phyloP scores from a whole-genome alignment of 495 filamentous ascomycete genomes.

The Penicillium alfredii region DNA sequence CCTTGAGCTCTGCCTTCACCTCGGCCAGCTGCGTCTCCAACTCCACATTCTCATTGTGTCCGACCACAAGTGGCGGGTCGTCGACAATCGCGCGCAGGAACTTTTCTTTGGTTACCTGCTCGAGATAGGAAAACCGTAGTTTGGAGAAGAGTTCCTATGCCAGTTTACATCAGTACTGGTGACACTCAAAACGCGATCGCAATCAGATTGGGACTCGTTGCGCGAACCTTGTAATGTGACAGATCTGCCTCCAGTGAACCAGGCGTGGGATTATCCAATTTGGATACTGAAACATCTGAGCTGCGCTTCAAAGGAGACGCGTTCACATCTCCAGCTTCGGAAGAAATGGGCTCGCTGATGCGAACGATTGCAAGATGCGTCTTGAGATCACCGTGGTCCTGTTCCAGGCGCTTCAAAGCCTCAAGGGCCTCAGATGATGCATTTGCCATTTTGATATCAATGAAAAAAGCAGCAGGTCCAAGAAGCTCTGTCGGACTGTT shows the following conservation, averaged over 20 bases:
- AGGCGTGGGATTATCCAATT: conserved; percentile 64
- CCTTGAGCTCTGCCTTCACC: conserved; percentile 70
- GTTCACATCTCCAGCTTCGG: conserved; percentile 29
- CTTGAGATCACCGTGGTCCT: conserved; percentile 44
- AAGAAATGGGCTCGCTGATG: conserved; percentile 67
- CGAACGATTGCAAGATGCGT: conserved; percentile 62
- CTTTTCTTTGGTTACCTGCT: conserved; percentile 92
- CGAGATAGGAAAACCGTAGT: conserved; percentile 79
- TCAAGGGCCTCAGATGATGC: conserved; percentile 27
- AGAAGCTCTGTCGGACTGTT: no score
- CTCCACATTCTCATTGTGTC: conserved; percentile 73
- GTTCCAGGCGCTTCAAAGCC: conserved; percentile 35
- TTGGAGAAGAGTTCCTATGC: conserved; percentile 83
- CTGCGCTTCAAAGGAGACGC: conserved; percentile 44
- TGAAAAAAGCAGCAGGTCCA: no score
- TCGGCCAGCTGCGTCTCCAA: conserved; percentile 64
- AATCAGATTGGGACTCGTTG: neutral
- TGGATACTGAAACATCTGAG: conserved; percentile 60
- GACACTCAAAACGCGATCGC: neutral
- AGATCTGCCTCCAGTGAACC: conserved; percentile 76
- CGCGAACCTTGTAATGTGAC: conserved; percentile 68
- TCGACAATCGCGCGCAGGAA: conserved; percentile 88
- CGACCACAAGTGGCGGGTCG: conserved; percentile 79
- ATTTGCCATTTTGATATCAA: conserved; percentile 20
- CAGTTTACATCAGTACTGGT: neutral